Base-by-base conservation (phyloP, 2,329 filamentous ascomycete genomes). In the Ophiocordyceps camponoti-leonardi region DNA sequence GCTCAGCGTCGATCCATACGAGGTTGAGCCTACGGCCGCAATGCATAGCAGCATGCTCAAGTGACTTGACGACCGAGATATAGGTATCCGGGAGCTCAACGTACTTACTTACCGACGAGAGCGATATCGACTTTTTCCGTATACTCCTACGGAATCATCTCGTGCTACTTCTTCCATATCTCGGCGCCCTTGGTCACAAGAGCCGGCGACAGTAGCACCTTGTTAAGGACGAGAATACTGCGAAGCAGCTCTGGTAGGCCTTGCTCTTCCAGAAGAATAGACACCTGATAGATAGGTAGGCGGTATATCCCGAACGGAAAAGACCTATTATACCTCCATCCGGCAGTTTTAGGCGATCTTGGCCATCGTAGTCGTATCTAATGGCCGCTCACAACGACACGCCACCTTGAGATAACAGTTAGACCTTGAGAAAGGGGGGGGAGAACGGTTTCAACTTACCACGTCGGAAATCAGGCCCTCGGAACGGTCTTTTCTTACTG, bases 221-320 rank as follows among this genome's bases (percentile, higher is more conserved):
- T 60, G 49, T 83, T 73, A 12, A 94, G 72, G 33, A 73, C 69
- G 30, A 95, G 70, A 18, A 78, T 71, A 18, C 72, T 65, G 35
- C 71, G 72, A 46, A 96, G 68, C n/a, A 78, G 73, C 13, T 69
- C 62, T 10, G 90, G 67, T 2, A 96, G 69, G 22, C 79, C 77
- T 65, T 96, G 86, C 53, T 87, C 73, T 54, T 90, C 77, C 14
- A 96, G 79, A 22, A 96, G 81, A n/a, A 95, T 71, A 1, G 92
- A 92, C 3, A 96, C 90, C 52, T 94, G 88, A 65, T 98, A 98
- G 45, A 85, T 93, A 13, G n/a, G n/a, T n/a, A n/a, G 87, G 87
- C 19, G 81, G 72, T 64, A 96, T 86, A 61, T 96, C 83, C 53
- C 83, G 81, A 12, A 98, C 88, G n/a, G 78, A 83, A 50, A 96